Evolutionary conservation across 192 early-diverging fungal species (phyloP), one percentile per base, ranked within the genome.

Genomic region (Podila horticola): DNA sequence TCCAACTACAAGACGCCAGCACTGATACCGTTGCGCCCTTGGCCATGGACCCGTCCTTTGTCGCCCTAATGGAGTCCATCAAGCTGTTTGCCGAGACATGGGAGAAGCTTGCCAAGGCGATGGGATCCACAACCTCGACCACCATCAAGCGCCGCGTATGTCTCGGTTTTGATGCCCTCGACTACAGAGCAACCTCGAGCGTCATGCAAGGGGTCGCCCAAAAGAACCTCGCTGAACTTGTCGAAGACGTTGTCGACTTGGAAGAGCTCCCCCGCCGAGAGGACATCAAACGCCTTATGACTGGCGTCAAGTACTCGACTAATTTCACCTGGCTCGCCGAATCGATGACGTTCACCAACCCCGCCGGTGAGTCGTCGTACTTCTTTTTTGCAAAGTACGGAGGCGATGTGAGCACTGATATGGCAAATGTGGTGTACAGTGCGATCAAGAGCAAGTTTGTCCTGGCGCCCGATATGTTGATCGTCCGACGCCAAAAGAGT

Each of bases 291-390:
- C 22, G 50, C 22, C 28, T 64, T n/a, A 62, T 71, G 60, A 10
- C 29, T 17, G 69, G 69, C 22, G 26, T 74, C 41, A 74, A 74
- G 29, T 66, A 66, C 41, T 74, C 72, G 48, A 34, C 24, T 11
- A 49, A 74, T 13, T 67, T 74, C 31, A 67, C 65, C 8, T 74
- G 72, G 72, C 34, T 50, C 7, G 66, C 45, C 30, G 65, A 74
- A 26, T 51, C 58, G 15, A 61, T 67, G 64, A 41, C 22, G 7
- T 74, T 52, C 45, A 67, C 65, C 13, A 24, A 30, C 5, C 45
- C 64, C 3, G 72, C 22, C 26, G 66, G 72, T 13, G 15, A 41
- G 10, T 74, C 55, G 29, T 62, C 67, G 2, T 71, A 34, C 28
- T n/a, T 71, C 15, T 73, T 38, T 30, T 62, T 71, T 30, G 30